Percentiles rank a stretch among this genome's conserved stretches.
These are phyloP conservation scores for Syncephalastrum sp. DNA, from an alignment of 371 early-diverging fungal species.

Conservation along the genomic window DNA sequence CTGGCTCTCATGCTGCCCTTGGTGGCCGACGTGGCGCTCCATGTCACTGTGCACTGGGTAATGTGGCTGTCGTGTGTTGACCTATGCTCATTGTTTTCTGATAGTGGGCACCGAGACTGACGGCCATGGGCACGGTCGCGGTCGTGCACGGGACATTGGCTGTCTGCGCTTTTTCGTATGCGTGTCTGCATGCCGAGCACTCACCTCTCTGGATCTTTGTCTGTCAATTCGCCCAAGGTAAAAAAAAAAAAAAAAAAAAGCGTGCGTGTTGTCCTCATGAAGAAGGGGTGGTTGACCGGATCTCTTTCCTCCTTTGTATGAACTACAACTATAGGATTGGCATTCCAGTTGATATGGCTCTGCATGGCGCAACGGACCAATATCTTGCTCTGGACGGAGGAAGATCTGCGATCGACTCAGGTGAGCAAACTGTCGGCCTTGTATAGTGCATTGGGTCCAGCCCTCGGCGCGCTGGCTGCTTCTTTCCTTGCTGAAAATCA, in stretches of 20 bases:
- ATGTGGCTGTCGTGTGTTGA: not conserved
- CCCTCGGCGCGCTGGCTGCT: constrained; percentile 25
- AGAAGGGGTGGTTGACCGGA: not conserved
- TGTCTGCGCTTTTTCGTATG: constrained; percentile 28
- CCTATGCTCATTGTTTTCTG: not conserved
- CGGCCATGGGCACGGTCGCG: constrained; percentile 22
- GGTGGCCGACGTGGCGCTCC: constrained; percentile 16
- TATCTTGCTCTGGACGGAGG: constrained; percentile 23
- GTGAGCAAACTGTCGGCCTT: constrained; percentile 27
- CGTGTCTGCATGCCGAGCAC: constrained; percentile 23
- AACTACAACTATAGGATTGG: constrained; percentile 8
- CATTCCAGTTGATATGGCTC: constrained; percentile 35
- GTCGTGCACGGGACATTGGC: constrained; percentile 27
- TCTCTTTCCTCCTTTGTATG: too few species aligned
- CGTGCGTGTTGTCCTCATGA: not conserved
- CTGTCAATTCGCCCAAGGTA: not conserved
- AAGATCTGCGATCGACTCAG: constrained; percentile 32
- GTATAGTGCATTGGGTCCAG: constrained; percentile 37
- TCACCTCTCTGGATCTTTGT: constrained; percentile 4
- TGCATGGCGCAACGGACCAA: constrained; percentile 27
- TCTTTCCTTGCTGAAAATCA: constrained; percentile 22
- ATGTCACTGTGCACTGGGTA: constrained; percentile 29
- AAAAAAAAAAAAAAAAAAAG: too few species aligned
- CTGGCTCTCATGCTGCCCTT: constrained; percentile 18
- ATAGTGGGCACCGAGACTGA: constrained; percentile 33